Evolutionary conservation across 805 yeast genomes (phyloP).

Genomic region (Kodamaea laetipori): DNA sequence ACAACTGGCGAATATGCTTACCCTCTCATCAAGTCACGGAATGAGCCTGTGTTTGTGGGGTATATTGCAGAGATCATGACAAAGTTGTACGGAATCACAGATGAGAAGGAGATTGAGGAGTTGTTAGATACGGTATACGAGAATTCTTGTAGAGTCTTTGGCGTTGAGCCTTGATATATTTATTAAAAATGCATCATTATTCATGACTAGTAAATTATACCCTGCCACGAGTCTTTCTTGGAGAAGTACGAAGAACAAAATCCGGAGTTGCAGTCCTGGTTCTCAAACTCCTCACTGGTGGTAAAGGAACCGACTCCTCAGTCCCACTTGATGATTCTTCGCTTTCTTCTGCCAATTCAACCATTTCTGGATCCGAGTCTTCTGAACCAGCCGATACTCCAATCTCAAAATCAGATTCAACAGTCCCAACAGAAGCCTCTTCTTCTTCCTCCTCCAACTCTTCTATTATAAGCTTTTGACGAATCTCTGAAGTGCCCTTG

Average conservation of each 20-base stretch:
- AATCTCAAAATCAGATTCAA: constrained; percentile 3
- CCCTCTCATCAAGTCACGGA: constrained; percentile 75
- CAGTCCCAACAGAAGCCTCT: constrained; percentile 1
- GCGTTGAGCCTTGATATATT: constrained; percentile 11
- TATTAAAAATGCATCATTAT: not conserved
- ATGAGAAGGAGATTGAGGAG: constrained; percentile 29
- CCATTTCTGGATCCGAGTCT: not conserved
- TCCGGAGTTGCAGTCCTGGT: constrained; percentile 5
- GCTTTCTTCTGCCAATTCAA: not conserved
- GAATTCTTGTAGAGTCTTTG: constrained; percentile 38
- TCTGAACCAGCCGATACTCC: not conserved
- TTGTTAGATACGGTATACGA: constrained; percentile 39
- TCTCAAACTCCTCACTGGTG: not conserved
- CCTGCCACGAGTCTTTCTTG: constrained; percentile 6
- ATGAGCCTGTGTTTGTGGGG: constrained; percentile 89
- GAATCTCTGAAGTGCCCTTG: not conserved
- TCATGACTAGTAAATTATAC: too few relatives aligned
- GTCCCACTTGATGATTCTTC: constrained; percentile 1
- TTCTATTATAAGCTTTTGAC: not conserved
- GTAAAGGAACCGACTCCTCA: constrained; percentile 1
- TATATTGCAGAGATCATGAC: constrained; percentile 64
- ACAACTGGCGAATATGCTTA: constrained; percentile 29
- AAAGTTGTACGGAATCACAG: constrained; percentile 30
- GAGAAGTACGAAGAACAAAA: constrained; percentile 1
- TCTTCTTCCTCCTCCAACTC: constrained; percentile 6